Evolutionary conservation across 441 rosid genomes (phyloP).

Genomic region (Biscutella laevigata): DNA sequence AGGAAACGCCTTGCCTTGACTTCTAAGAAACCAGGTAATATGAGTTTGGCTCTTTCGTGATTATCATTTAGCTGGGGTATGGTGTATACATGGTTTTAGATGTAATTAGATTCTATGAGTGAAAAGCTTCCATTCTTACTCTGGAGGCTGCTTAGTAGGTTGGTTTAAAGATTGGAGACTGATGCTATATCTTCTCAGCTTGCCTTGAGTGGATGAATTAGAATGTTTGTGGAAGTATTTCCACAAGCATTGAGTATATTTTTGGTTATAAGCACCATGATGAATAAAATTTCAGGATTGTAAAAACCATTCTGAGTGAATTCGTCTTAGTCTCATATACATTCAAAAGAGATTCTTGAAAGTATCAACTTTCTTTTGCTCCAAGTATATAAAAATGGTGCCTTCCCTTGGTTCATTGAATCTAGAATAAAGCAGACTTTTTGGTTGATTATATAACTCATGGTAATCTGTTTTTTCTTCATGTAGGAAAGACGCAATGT

Average conservation of each 20-base stretch:
- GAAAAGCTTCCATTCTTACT: neutral
- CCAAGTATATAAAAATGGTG: no score
- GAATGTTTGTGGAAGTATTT: neutral
- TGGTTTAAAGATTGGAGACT: no score
- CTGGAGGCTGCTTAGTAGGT: neutral
- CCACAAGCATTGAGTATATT: neutral
- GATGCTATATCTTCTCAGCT: neutral
- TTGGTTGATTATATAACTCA: neutral
- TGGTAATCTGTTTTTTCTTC: no score
- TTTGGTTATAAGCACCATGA: neutral
- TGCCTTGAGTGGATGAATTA: neutral
- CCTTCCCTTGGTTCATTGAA: neutral
- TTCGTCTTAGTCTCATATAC: neutral
- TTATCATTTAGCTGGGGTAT: neutral
- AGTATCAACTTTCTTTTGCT: neutral
- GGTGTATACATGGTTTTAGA: neutral
- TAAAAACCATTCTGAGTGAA: neutral
- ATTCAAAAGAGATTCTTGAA: neutral
- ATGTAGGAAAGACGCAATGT: conserved; percentile 87
- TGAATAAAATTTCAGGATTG: neutral
- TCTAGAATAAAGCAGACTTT: neutral
- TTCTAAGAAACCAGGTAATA: conserved; percentile 87
- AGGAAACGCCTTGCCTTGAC: conserved; percentile 88
- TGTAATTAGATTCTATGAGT: neutral
- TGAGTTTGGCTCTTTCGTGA: neutral